Evolutionary conservation across 495 filamentous ascomycete genomes (phyloP), one percentile per base, ranked within the genome.

Genomic region (Penicillium argentinense): DNA sequence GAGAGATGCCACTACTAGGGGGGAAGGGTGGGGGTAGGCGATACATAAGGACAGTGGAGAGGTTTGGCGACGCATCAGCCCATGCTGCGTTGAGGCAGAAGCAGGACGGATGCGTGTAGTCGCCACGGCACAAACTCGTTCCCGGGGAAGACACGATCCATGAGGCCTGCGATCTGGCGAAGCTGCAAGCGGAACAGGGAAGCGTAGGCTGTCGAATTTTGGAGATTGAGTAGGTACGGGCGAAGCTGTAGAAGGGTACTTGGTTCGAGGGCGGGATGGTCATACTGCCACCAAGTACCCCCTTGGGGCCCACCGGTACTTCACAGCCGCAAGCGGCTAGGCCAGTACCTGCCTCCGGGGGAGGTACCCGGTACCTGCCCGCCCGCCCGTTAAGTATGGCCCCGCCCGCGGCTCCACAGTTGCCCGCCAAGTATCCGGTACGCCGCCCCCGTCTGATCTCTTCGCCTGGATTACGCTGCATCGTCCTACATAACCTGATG

Each of bases 121-220:
- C 19, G 46, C 46, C 46, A 49, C 46, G 14, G 14, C 3, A 23
- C 5, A 25, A 17, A n/a, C 30, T 33, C 28, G 28, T 44, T 33
- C 41, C 41, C 41, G 28, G 26, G 41, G 30, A 13, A 26, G 30
- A 23, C 21, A 1, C n/a, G 17, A 37, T 7, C 8, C 22, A 16
- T 38, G 14, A 12, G 12, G 8, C n/a, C 19, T 44, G 18, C 7
- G 36, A 39, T 9, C 19, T 26, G 30, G 9, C 19, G 40, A 26
- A 4, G 48, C 48, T 51, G 48, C 48, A 51, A 39, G 48, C 48
- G 34, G 48, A 51, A 45, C 48, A 40, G 23, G 48, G 36, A 39
- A 50, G 39, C 12, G 44, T 22, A 18, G 28, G 28, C n/a, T n/a
- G n/a, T n/a, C n/a, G n/a, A n/a, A n/a, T n/a, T n/a, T n/a, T n/a